Evolutionary conservation across 345 rosid species (phyloP), one percentile per base, ranked within the genome.

Genomic region (Garcia nutans): DNA sequence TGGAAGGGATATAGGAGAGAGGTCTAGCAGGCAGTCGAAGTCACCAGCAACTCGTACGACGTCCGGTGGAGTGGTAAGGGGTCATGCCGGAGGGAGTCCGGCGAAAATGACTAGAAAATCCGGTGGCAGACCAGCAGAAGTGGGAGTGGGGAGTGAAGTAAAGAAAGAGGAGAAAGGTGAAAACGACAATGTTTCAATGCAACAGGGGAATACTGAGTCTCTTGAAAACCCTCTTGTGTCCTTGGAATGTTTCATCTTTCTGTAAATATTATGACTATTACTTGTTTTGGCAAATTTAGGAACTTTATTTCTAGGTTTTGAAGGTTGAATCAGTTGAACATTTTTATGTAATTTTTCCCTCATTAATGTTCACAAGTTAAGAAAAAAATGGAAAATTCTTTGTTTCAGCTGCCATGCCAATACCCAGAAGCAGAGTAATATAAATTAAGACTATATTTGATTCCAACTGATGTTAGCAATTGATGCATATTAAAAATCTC

Each of bases 211-310:
- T 26, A 88, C 44, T 0, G 95, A 86, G 76, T 79, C 88, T 71
- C 66, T 88, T 41, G 92, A 87, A 17, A 87, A 90, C 71, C 92
- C 95, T 42, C 84, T 75, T n/a, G 92, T 90, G 71, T 86, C 97
- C 0, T 80, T 90, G 80, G 94, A 92, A 75, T 89, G 97, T 80
- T 94, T 92, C 85, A 94, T 94, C 50, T 89, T 89, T 80, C 85
- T 93, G 77, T 93, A 77, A 85, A 75, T 45, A 52, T 20, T 10
- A 22, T 28, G 8, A 0, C 10, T 58, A 28, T 28, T 1, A 13
- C 10, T 62, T 5, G 42, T 56, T 56, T 37, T 8, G 17, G 31
- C 17, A 17, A 50, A 19, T 70, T 55, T 54, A 8, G 6, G 16
- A 7, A 60, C 41, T 37, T 37, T 37, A 6, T 37, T 37, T 6